phyloP scores from a whole-genome alignment of 495 filamentous ascomycete species.

The Xylaria curta region DNA sequence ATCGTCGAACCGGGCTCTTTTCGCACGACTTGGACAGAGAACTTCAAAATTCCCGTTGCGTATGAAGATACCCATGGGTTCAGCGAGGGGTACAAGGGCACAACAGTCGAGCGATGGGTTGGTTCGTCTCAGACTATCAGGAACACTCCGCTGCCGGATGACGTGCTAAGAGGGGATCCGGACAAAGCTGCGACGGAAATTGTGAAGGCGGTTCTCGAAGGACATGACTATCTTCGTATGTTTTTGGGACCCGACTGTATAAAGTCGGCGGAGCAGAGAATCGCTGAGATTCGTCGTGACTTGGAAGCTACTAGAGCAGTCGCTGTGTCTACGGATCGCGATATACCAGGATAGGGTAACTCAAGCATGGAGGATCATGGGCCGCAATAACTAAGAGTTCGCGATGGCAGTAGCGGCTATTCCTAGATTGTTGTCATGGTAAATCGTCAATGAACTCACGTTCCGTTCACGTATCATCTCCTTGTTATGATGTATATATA shows the following conservation, averaged over 20 bases:
- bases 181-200: conserved; percentile 49
- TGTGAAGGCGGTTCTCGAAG: conserved; percentile 41
- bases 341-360: background rate
- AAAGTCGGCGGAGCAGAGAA: background rate
- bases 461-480: too few species aligned
- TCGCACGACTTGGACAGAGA: conserved; percentile 39
- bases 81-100: conserved; percentile 30
- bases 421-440: too few species aligned
- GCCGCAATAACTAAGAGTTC: background rate
- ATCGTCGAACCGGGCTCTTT: conserved; percentile 56
- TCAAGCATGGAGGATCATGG: background rate
- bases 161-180: conserved; percentile 44
- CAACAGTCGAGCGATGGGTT: conserved; percentile 26
- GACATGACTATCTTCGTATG: conserved; percentile 27
- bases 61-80: conserved; percentile 30
- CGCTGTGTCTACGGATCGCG: conserved; percentile 3
- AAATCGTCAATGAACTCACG: too few species aligned
- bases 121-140: background rate
- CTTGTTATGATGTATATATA: too few species aligned
- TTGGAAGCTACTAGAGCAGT: conserved; percentile 19
- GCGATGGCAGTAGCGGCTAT: too few species aligned
- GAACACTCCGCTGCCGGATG: background rate
- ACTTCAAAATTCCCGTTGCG: conserved; percentile 31
- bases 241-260: conserved; percentile 13
- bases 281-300: background rate